Evolutionary conservation across 2,329 filamentous ascomycete species (phyloP), one percentile per base, ranked within the genome.

Genomic region (Ophiobolus disseminans): DNA sequence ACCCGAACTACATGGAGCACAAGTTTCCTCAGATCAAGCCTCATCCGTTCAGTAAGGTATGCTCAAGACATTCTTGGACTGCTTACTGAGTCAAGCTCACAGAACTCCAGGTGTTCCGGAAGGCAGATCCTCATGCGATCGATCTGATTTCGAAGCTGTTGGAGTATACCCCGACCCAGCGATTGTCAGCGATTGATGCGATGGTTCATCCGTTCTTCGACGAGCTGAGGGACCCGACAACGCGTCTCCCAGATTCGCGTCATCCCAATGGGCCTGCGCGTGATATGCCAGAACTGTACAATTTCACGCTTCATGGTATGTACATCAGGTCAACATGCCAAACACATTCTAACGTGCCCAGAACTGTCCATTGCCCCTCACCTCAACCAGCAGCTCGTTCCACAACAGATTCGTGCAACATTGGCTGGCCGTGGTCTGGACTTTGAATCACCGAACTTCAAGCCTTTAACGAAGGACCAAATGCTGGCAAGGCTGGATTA

Each of bases 21-120:
- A 97, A 97, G 80, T 99, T 99, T 77, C 94, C 94, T 38, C 94
- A 99, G 76, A 99, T 99, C 80, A 99, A 99, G 81, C 94, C 94
- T 49, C 94, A 99, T 71, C 94, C 94, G 21, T 99, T 99, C 82
- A 95, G 89, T 79, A 97, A 97, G 84, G 84, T 86, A 68, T 63
- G 59, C 68, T n/a, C 3, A 30, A 20, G 9, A 14, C 11, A 13
- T 34, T 9, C 13, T 21, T 23, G 19, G 31, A n/a, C 23, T 13
- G n/a, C 20, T 28, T 30, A 5, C 13, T 5, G 23, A 35, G 30
- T 17, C 37, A 48, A 14, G 45, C 57, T 60, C 25, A 54, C 40
- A 41, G 11, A 13, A 13, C 13, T 9, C 4, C 60, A 87, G 84
- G 94, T 99, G 46, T 97, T 99, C 84, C 88, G 94, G 63, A 97